phyloP scores from a whole-genome alignment of 192 early-diverging fungal species.

The Entophlyctis luteolus region DNA sequence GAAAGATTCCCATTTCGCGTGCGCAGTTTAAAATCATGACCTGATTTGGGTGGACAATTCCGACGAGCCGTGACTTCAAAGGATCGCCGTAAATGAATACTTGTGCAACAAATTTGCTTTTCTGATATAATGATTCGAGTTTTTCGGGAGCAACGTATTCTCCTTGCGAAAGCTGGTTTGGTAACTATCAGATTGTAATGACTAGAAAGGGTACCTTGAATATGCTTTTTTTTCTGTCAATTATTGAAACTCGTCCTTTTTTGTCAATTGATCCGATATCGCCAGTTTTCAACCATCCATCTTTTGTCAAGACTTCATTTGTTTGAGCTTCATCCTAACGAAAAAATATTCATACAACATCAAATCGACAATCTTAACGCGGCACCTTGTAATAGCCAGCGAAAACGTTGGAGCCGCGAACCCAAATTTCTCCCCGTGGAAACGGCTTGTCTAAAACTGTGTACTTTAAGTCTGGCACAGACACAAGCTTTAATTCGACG shows the following conservation, averaged over 20 bases:
- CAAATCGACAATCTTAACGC: too few relatives aligned
- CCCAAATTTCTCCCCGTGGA: constrained; percentile 86
- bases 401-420: constrained; percentile 74
- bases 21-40: constrained; percentile 37
- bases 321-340: constrained; percentile 48
- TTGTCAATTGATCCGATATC: constrained; percentile 48
- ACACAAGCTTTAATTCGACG: constrained; percentile 80
- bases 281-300: constrained; percentile 54
- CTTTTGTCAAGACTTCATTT: constrained; percentile 39
- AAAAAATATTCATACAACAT: too few relatives aligned
- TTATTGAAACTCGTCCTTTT: constrained; percentile 46
- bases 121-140: constrained; percentile 52
- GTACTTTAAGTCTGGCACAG: constrained; percentile 89
- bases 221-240: constrained; percentile 50
- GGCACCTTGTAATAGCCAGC: constrained; percentile 61
- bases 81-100: constrained; percentile 93
- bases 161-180: constrained; percentile 39
- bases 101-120: constrained; percentile 76
- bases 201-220: constrained; percentile 40
- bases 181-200: not conserved
- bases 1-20: constrained; percentile 35
- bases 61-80: constrained; percentile 78
- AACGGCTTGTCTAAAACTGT: constrained; percentile 67
- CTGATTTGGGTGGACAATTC: constrained; percentile 72
- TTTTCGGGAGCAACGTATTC: constrained; percentile 49